Percentiles rank a stretch among this genome's conserved stretches.
Evolutionary conservation across 2,329 filamentous ascomycete species (phyloP).

Genomic region (Neonectria sp.): DNA sequence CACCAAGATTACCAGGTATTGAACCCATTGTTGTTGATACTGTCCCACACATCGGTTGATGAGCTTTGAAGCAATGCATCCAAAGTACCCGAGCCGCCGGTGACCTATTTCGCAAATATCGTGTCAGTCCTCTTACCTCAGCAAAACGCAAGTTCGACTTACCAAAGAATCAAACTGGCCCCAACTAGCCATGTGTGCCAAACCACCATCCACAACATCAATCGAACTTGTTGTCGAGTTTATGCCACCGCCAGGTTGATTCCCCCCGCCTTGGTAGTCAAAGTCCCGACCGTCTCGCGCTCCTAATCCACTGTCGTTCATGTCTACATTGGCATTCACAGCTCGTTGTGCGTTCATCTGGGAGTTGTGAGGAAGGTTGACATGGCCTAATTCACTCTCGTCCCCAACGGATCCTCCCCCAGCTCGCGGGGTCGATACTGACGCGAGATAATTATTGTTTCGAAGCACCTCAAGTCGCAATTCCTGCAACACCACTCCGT

Average conservation of each 20-base stretch:
- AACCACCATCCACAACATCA: conserved; percentile 2
- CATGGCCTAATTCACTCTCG: background rate
- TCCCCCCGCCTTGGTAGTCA: background rate
- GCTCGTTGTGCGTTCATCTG: background rate
- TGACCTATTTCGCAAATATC: conserved; percentile 16
- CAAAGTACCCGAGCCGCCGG: conserved; percentile 32
- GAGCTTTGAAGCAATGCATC: conserved; percentile 7
- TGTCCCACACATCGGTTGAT: conserved; percentile 11
- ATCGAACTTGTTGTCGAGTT: conserved; percentile 25
- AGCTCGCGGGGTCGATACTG: conserved; percentile 10
- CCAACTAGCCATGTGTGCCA: conserved; percentile 41
- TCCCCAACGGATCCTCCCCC: background rate
- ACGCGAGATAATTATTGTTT: conserved; percentile 38
- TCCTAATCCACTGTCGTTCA: background rate
- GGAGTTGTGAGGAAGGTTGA: background rate
- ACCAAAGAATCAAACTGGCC: conserved; percentile 43
- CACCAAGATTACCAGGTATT: conserved; percentile 9
- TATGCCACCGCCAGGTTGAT: background rate
- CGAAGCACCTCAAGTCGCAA: conserved; percentile 45
- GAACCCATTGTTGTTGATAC: conserved; percentile 7
- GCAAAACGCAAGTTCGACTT: conserved; percentile 1
- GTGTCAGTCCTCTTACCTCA: background rate
- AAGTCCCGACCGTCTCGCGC: background rate
- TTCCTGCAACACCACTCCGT: conserved; percentile 59
- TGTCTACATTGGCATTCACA: background rate